Base-by-base conservation (phyloP, 2,329 filamentous ascomycete genomes). In the Penicillium sp. region DNA sequence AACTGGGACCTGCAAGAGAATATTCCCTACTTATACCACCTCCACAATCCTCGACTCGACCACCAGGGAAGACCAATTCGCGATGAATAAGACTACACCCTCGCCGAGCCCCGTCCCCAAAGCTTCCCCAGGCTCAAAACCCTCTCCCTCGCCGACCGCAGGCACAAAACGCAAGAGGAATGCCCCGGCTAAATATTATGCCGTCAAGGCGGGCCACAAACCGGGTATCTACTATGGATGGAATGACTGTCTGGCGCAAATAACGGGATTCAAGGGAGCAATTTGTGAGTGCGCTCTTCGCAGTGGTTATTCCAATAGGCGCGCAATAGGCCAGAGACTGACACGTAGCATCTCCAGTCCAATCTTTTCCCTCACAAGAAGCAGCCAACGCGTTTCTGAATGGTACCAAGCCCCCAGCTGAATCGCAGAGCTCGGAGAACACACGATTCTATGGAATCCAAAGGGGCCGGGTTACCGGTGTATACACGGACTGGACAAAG, bases 321-420 rank as follows among this genome's bases (percentile, higher is more conserved):
- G 47, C 24, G 26, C 26, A 32, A n/a, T 24, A 18, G 7, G 13
- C 39, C 35, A 11, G 9, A 24, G n/a, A 45, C 40, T 55, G 26
- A 48, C 47, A 18, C 31, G 38, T 10, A n/a, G 16, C 26, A 35
- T 31, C n/a, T 22, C 9, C 16, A 94, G 90, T 89, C 79, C 93
- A 94, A 76, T 90, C 89, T 1, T 97, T 96, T 69, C 76, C 81
- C 10, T 85, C 82, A 0, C 78, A 82, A 56, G 82, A 86, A 60
- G 91, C 96, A 57, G 93, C 93, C n/a, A 83, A 89, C 66, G 85
- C 84, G 2, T 97, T 90, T 69, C 80, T 90, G 26, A 84, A 82
- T 1, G 89, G 89, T 45, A 82, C 81, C 62, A 81, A 82, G 55
- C 72, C 72, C 8, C 70, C 71, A 16, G 68, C 64, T 39, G 62